A percentile compares a stretch with the other conserved stretches of the same genome.
phyloP scores from a whole-genome alignment of 2,329 filamentous ascomycete genomes.

The Amphichorda felina region DNA sequence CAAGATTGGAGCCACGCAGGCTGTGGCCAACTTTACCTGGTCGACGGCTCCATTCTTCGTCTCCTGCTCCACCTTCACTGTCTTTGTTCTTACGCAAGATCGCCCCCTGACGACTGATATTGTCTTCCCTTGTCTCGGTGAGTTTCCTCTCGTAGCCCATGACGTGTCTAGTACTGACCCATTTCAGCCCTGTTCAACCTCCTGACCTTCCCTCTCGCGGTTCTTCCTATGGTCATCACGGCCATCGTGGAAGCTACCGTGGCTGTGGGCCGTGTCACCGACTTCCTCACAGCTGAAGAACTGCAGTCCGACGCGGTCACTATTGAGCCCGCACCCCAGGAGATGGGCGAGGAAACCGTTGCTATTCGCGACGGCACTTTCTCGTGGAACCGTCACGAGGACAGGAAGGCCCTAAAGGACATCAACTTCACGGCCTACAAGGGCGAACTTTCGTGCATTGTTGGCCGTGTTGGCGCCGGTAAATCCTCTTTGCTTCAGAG shows the following conservation, averaged over 20 bases:
- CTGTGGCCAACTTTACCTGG: conserved; percentile 96
- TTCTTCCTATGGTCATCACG: conserved; percentile 96
- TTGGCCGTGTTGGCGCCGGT: conserved; percentile 86
- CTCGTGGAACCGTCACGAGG: conserved; percentile 83
- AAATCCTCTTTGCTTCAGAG: conserved; percentile 89
- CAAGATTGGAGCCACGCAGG: conserved; percentile 90
- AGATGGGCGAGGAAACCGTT: conserved; percentile 76
- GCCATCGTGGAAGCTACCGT: conserved; percentile 94
- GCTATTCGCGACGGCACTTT: conserved; percentile 77
- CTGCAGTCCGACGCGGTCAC: conserved; percentile 75
- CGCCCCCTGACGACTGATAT: conserved; percentile 82
- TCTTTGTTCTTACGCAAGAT: conserved; percentile 80
- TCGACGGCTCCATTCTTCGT: conserved; percentile 95
- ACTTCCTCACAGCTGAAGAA: conserved; percentile 80
- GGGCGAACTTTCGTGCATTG: conserved; percentile 84
- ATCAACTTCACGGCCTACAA: conserved; percentile 86
- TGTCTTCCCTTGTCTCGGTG: conserved; percentile 58
- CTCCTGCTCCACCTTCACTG: conserved; percentile 89
- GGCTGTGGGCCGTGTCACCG: conserved; percentile 73
- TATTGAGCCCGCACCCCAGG: conserved; percentile 55
- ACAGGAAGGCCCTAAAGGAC: conserved; percentile 59
- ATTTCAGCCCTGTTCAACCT: conserved; percentile 75
- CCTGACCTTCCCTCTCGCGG: conserved; percentile 84
- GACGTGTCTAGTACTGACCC: too few species aligned
- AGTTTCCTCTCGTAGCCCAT: neutral